Evolutionary conservation across 192 early-diverging fungal genomes (phyloP).

Genomic region (Jimgerdemannia flammicorona): DNA sequence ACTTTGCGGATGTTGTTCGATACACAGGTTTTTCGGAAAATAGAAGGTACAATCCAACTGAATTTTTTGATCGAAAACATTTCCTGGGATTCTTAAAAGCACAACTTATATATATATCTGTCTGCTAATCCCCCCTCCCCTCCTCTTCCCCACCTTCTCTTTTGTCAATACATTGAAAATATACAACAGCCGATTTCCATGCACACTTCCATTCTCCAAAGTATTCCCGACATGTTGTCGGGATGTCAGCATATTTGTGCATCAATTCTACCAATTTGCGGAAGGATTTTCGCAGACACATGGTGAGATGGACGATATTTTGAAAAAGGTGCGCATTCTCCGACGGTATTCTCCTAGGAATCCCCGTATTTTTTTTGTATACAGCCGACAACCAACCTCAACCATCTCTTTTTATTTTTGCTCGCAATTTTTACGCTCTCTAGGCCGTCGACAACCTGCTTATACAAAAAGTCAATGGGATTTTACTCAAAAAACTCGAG

Average conservation of each 20-base stretch:
- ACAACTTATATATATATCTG: too few relatives aligned
- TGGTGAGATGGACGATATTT: slow-evolving; percentile 84
- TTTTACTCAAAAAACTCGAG: slow-evolving; percentile 61
- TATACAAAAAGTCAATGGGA: slow-evolving; percentile 63
- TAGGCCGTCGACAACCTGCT: slow-evolving; percentile 67
- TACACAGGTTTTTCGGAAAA: slow-evolving; percentile 53
- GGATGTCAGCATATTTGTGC: slow-evolving; percentile 66
- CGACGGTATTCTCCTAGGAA: too few relatives aligned
- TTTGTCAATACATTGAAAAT: neutral
- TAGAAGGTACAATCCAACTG: neutral
- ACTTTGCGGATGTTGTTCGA: slow-evolving; percentile 58
- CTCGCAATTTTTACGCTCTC: neutral
- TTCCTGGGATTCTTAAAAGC: too few relatives aligned
- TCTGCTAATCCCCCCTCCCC: too few relatives aligned
- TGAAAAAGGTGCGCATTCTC: slow-evolving; percentile 56
- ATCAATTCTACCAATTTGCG: slow-evolving; percentile 80
- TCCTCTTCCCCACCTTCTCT: neutral
- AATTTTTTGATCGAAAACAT: too few relatives aligned
- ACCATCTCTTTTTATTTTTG: neutral
- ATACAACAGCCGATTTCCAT: slow-evolving; percentile 53
- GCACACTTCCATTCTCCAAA: slow-evolving; percentile 75
- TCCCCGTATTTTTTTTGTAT: too few relatives aligned
- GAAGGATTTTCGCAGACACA: slow-evolving; percentile 80
- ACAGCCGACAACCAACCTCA: too few relatives aligned
- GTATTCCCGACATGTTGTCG: slow-evolving; percentile 71